Evolutionary conservation across 345 rosid genomes (phyloP).

Genomic region (Heritiera littoralis): DNA sequence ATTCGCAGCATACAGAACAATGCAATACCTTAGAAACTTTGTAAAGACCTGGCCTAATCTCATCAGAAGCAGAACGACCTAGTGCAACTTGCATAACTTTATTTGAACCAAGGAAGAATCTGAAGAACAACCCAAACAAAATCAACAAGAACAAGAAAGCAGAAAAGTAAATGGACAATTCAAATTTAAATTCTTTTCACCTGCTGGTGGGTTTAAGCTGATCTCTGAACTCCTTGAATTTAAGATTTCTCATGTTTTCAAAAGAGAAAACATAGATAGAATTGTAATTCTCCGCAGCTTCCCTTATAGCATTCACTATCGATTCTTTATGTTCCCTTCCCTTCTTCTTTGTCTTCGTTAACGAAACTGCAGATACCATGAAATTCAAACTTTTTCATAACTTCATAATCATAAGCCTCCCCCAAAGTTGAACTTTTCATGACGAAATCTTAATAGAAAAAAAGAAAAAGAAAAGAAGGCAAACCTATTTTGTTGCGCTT

Average conservation of each 20-base stretch:
- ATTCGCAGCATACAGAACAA: not conserved
- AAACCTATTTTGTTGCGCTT: slow-evolving; percentile 81
- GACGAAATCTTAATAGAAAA: not conserved
- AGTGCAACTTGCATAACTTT: slow-evolving; percentile 97
- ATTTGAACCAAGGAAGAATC: slow-evolving; percentile 95
- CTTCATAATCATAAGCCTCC: not conserved
- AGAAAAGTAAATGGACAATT: not conserved
- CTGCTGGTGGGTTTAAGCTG: slow-evolving; percentile 78
- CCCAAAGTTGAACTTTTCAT: not conserved
- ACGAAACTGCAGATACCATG: slow-evolving; percentile 53
- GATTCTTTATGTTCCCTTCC: slow-evolving; percentile 86
- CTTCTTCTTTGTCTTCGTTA: slow-evolving; percentile 95
- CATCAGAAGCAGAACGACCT: slow-evolving; percentile 91
- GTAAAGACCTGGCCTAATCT: slow-evolving; percentile 65
- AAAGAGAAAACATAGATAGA: slow-evolving; percentile 80
- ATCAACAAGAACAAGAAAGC: not conserved
- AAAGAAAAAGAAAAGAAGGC: slow-evolving; percentile 1
- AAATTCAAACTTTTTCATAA: not conserved
- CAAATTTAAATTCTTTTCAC: slow-evolving; percentile 26
- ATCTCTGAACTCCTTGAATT: slow-evolving; percentile 90
- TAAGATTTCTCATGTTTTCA: slow-evolving; percentile 94
- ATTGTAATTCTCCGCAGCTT: slow-evolving; percentile 59
- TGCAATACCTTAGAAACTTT: slow-evolving; percentile 80
- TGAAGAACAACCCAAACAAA: slow-evolving; percentile 21
- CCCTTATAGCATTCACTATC: slow-evolving; percentile 64